Conservation (phyloP, 1,284 basidiomycete genomes). For the Cryptococcus amylolentus region DNA sequence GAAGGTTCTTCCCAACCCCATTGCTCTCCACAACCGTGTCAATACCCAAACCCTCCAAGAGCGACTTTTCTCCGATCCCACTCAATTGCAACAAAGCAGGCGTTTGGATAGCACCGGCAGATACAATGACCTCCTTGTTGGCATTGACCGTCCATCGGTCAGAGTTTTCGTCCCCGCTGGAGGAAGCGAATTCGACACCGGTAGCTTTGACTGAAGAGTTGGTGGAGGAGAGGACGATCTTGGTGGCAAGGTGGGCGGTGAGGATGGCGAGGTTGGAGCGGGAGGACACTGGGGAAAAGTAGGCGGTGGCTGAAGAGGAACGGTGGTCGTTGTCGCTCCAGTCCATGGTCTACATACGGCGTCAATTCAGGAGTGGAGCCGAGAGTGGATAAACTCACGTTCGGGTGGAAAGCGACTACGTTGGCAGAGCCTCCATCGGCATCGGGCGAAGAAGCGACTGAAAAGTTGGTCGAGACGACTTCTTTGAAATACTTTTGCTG, state of each 20-base stretch:
- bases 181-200: constrained; percentile 26
- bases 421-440: constrained; percentile 59
- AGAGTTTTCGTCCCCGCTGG: constrained; percentile 9
- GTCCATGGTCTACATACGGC: constrained; percentile 37
- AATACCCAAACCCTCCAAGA: constrained; percentile 15
- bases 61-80: constrained; percentile 43
- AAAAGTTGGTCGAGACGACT: constrained; percentile 49
- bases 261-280: constrained; percentile 50
- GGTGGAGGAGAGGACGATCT: constrained; percentile 20
- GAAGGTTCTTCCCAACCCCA: constrained; percentile 30
- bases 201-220: constrained; percentile 9
- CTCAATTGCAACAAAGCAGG: constrained; percentile 51
- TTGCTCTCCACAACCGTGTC: constrained; percentile 15
- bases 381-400: constrained; percentile 7
- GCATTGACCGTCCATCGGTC: constrained; percentile 39
- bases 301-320: constrained; percentile 52
- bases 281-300: constrained; percentile 48
- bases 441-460: constrained; percentile 48
- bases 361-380: neutral
- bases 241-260: constrained; percentile 27
- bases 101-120: constrained; percentile 50
- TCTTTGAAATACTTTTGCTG: constrained; percentile 57
- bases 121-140: constrained; percentile 48
- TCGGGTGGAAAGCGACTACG: constrained; percentile 54
- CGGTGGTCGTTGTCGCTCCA: constrained; percentile 46